Evolutionary conservation across 495 filamentous ascomycete species (phyloP).

Genomic region (Wilcoxina mikolae): DNA sequence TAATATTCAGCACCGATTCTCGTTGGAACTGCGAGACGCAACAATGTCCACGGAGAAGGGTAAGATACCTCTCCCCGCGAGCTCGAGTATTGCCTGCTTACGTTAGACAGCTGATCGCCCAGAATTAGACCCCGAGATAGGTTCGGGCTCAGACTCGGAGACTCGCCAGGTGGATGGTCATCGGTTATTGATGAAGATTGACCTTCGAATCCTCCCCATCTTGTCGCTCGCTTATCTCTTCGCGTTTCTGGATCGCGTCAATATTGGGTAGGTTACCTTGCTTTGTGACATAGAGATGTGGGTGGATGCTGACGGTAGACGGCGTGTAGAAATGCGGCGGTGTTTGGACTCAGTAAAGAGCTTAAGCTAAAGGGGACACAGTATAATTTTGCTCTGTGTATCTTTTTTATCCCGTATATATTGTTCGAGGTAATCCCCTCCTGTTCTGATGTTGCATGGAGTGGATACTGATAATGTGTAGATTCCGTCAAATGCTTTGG

Average conservation of each 20-base stretch:
- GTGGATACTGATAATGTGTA: slow-evolving; percentile 19
- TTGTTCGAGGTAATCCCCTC: slow-evolving; percentile 40
- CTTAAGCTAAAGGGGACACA: slow-evolving; percentile 44
- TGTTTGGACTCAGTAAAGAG: slow-evolving; percentile 50
- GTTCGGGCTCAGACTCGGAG: too few species aligned
- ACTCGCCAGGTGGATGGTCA: too few species aligned
- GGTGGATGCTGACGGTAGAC: neutral
- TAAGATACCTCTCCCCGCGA: too few species aligned
- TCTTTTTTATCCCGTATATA: slow-evolving; percentile 91
- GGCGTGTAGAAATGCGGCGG: slow-evolving; percentile 40
- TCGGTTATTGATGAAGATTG: slow-evolving; percentile 52
- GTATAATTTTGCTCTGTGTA: slow-evolving; percentile 66
- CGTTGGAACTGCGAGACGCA: too few species aligned
- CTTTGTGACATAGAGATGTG: neutral
- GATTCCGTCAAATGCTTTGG: slow-evolving; percentile 76
- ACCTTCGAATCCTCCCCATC: slow-evolving; percentile 47
- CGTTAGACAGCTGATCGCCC: too few species aligned
- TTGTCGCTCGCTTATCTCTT: slow-evolving; percentile 45
- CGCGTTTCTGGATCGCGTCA: slow-evolving; percentile 56
- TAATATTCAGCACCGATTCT: too few species aligned
- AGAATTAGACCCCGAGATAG: too few species aligned
- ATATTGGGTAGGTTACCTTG: neutral
- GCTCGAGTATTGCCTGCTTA: too few species aligned
- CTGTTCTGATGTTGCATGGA: slow-evolving; percentile 2
- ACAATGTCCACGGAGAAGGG: too few species aligned